Conservation (phyloP, 2,329 filamentous ascomycete species). For the Arachnopeziza araneosa region DNA sequence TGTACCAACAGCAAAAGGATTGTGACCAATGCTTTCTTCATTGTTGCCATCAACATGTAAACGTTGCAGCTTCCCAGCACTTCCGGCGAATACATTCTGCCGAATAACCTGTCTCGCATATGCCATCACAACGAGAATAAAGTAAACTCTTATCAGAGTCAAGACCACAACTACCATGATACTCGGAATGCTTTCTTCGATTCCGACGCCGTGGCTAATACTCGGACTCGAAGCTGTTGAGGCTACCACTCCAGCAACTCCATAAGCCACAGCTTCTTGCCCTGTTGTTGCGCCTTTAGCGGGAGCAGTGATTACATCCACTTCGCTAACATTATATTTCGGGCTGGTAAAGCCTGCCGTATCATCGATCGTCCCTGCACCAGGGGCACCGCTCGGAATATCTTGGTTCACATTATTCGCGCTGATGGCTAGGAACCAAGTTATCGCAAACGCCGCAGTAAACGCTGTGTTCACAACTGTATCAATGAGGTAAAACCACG, state of each 20-base stretch:
- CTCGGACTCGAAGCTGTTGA: conserved; percentile 37
- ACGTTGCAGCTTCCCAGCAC: conserved; percentile 23
- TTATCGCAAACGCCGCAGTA: conserved; percentile 73
- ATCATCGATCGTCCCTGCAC: conserved; percentile 44
- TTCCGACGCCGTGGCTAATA: conserved; percentile 59
- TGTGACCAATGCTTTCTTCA: conserved; percentile 47
- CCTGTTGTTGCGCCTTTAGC: conserved; percentile 39
- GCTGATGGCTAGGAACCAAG: conserved; percentile 75
- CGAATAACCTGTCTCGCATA: conserved; percentile 74
- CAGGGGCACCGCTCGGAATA: conserved; percentile 33
- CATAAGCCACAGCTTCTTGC: conserved; percentile 48
- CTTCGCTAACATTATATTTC: conserved; percentile 53
- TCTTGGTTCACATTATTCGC: conserved; percentile 35
- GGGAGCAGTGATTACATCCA: conserved; percentile 46
- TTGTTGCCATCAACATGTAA: conserved; percentile 30
- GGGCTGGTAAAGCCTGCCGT: conserved; percentile 61
- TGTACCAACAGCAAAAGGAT: conserved; percentile 64
- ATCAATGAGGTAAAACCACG: conserved; percentile 82
- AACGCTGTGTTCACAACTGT: conserved; percentile 76
- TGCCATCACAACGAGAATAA: conserved; percentile 75
- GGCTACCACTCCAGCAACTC: conserved; percentile 32
- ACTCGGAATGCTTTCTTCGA: conserved; percentile 65
- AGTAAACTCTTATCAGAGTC: conserved; percentile 75
- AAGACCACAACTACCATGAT: conserved; percentile 70
- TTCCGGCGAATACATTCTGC: conserved; percentile 55